phyloP scores from a whole-genome alignment of 164 flowering plant genomes.

The Macadamia tetraphylla region DNA sequence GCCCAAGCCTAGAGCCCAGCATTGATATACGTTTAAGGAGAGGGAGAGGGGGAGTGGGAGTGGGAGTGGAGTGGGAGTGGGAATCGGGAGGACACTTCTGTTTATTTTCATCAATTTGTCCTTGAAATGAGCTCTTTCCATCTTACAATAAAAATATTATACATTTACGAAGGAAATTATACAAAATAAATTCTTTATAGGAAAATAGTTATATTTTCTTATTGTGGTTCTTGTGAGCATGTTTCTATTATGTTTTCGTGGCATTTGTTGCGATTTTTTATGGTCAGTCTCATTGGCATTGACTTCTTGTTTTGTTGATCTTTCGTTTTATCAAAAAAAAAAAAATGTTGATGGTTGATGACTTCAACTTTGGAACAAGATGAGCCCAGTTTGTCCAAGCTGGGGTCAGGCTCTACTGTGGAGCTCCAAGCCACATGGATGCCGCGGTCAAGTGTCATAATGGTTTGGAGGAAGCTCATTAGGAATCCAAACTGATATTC shows the following conservation, averaged over 20 bases:
- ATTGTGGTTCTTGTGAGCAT: slow-evolving; percentile 10
- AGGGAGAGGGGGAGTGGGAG: no score
- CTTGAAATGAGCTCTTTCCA: neutral
- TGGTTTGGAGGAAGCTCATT: slow-evolving; percentile 96
- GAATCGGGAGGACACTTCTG: neutral
- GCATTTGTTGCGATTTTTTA: neutral
- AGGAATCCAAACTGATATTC: slow-evolving; percentile 95
- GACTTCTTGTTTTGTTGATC: neutral
- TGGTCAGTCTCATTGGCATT: neutral
- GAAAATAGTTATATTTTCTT: neutral
- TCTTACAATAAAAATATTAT: no score
- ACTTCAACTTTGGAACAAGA: slow-evolving; percentile 64
- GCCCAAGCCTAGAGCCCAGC: no score
- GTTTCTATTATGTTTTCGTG: slow-evolving; percentile 7
- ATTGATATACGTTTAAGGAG: no score
- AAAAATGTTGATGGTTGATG: slow-evolving; percentile 26
- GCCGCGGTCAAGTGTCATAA: slow-evolving; percentile 96
- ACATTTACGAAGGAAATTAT: no score
- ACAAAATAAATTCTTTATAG: no score
- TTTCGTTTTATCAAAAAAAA: neutral
- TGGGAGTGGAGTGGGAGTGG: no score
- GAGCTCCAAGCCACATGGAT: slow-evolving; percentile 48
- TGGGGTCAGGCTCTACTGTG: slow-evolving; percentile 69
- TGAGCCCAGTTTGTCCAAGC: slow-evolving; percentile 50
- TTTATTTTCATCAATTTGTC: neutral